Evolutionary conservation across 2,329 filamentous ascomycete genomes (phyloP), one percentile per base, ranked within the genome.

Genomic region (Penicillium sp.): DNA sequence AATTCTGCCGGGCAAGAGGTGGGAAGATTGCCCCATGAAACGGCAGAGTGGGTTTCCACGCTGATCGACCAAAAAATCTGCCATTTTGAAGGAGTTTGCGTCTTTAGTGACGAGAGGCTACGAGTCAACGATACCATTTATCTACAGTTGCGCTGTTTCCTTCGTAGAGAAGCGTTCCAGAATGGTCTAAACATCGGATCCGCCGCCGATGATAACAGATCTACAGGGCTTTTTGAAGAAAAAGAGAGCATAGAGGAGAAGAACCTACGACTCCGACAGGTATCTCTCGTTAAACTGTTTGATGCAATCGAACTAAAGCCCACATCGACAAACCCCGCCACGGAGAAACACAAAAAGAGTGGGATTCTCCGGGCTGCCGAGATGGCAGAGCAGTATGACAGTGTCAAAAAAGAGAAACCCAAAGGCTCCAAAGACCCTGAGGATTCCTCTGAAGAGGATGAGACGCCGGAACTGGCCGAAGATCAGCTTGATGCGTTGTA

Each of bases 71-170:
- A 97, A 70, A 88, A 89, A 29, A 82, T 97, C 3, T 97, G 92
- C 77, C 83, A 78, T 22, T 96, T 99, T 58, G 89, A 96, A 63
- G 94, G 89, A 6, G 85, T 83, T 12, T 96, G 92, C 67, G 91
- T 99, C 1, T 97, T 89, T 72, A 90, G 90, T 0, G 92, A 92
- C 0, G 93, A 97, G 53, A 81, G 85, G 45, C 75, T 97, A 46
- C 83, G 90, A 48, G 94, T 92, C 8, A 96, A 96, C 67, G 94
- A 99, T 66, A 97, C 92, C 0, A 82, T 99, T n/a, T 96, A 93
- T 65, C 73, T 99, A 6, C 94, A 99, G 71, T 75, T 99, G 43
- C 83, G 84, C 51, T 94, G 89, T 68, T 96, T 82, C 53, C 72
- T 99, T 37, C 79, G 94, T 15, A 84, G 79, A 55, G 84, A 84